Base-by-base conservation (phyloP, 2,329 filamentous ascomycete species). In the Colletotrichum coccodes region DNA sequence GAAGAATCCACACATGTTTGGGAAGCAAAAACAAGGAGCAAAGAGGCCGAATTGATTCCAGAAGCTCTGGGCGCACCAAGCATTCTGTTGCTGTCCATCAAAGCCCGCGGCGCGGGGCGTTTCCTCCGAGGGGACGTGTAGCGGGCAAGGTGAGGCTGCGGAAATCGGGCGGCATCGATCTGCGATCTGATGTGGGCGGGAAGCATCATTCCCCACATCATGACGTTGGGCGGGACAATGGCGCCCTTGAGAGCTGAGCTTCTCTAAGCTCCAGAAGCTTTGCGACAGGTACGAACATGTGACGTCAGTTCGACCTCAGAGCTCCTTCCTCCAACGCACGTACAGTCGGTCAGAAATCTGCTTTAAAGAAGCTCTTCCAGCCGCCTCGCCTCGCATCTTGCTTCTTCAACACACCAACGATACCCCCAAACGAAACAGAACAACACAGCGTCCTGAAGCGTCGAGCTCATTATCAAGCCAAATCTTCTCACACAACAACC, bases 231-330 rank as follows among this genome's bases (percentile, higher is more conserved):
- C 23, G 36, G 16, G 26, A 57, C 28, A 18, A 18, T n/a, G 32
- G 8, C 23, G 53, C 40, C 14, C 18, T 11, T 6, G 21, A 23
- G 32, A 11, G 21, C 21, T 11, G 14, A 56, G 52, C 34, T 26
- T 46, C 26, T 6, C 6, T 28, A 9, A 9, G 16, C 12, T 30
- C 34, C 14, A 2, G n/a, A 40, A 58, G 34, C 42, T 57, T 30
- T 23, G 30, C n/a, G 8, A 38, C 36, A 47, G 30, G 16, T 26
- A 32, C 26, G 8, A 11, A 16, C 16, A 23, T 6, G 56, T 68
- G 64, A 68, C 64, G 64, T 68, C 60, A 68, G 59, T 12, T 47
- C 46, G 28, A 40, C 9, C 36, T 46, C 50, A 58, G 28, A 57
- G 36, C 59, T 67, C 7, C 2, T 0, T 3, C 14, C 21, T n/a